These are phyloP conservation scores for Nemania serpens DNA, from an alignment of 2,329 filamentous ascomycete species.

Conservation along the genomic window DNA sequence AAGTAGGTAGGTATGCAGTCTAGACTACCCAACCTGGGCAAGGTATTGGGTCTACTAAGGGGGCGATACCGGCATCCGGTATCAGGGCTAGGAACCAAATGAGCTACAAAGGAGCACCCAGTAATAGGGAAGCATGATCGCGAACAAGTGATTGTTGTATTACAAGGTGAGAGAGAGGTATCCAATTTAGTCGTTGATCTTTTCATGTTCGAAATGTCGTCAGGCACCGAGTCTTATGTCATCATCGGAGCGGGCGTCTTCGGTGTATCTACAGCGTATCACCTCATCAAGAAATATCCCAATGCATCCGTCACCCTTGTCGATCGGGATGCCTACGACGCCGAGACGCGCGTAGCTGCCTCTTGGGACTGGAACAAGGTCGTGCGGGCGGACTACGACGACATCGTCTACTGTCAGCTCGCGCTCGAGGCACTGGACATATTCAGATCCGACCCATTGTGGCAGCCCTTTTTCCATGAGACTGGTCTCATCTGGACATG, in stretches of 20 bases:
- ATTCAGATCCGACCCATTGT: conserved; percentile 52
- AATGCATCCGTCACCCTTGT: conserved; percentile 59
- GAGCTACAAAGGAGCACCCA: neutral
- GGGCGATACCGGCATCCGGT: conserved; percentile 22
- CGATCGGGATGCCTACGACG: conserved; percentile 59
- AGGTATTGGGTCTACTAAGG: conserved; percentile 7
- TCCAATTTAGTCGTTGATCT: neutral
- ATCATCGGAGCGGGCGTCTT: conserved; percentile 71
- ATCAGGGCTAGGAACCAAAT: neutral
- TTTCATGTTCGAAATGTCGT: conserved; percentile 16
- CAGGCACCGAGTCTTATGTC: conserved; percentile 48
- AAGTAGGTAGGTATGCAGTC: neutral
- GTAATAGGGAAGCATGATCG: conserved; percentile 4
- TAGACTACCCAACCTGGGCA: neutral
- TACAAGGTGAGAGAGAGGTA: neutral
- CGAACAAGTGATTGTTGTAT: neutral
- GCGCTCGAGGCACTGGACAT: conserved; percentile 68
- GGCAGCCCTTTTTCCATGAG: conserved; percentile 36
- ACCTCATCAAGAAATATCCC: conserved; percentile 59
- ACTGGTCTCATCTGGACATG: conserved; percentile 40
- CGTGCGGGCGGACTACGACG: conserved; percentile 70
- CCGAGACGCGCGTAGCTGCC: conserved; percentile 56
- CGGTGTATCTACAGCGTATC: conserved; percentile 69
- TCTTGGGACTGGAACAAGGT: conserved; percentile 79
- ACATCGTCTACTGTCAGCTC: conserved; percentile 65